Base-by-base conservation (phyloP, 139 green algal species). In the Chlamydomonas sp. region DNA sequence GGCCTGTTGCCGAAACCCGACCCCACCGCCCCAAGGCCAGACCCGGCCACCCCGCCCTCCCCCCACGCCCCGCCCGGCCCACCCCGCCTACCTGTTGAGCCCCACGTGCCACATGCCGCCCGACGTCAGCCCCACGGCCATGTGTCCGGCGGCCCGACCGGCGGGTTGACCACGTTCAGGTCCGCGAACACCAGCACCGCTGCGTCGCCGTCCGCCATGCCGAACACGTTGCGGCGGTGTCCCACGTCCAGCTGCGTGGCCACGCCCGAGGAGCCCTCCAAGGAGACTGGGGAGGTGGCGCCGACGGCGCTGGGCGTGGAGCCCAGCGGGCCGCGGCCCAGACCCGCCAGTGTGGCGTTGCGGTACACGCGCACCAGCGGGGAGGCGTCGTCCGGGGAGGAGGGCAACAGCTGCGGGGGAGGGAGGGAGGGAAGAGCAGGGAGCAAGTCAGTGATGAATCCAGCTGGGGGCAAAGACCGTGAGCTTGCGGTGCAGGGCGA, bases 31-130 rank as follows among this genome's bases (percentile, higher is more conserved):
- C 31, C 31, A 49, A 49, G 31, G 31, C 31, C 31, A 49, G 31
- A 49, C 31, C 31, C 31, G 31, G 31, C 31, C 31, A 49, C 31
- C 31, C 31, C 31, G 31, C 31, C 31, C 31, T 49, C 31, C 31
- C 31, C 31, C 31, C 31, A 0, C 31, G 31, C 31, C 31, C 31
- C 31, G 31, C 31, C 31, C 31, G 31, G 31, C 31, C 31, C 31
- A 7, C 4, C 31, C 1, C 1, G 9, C 74, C 2, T 66, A 85
- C 79, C 79, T 77, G 15, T 85, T 49, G 5, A 85, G 0, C 58
- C 67, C 79, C 57, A 85, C 5, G 80, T 78, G 68, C 68, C 68
- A 78, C 80, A 85, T 85, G 58, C 59, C 68, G 10, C 4, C n/a
- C 5, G 17, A 8, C 7, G 69, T 58, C 9, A 85, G 20, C 16